These are phyloP conservation scores for Eucalyptus sp. DNA, from an alignment of 345 rosid species.

Conservation along the genomic window DNA sequence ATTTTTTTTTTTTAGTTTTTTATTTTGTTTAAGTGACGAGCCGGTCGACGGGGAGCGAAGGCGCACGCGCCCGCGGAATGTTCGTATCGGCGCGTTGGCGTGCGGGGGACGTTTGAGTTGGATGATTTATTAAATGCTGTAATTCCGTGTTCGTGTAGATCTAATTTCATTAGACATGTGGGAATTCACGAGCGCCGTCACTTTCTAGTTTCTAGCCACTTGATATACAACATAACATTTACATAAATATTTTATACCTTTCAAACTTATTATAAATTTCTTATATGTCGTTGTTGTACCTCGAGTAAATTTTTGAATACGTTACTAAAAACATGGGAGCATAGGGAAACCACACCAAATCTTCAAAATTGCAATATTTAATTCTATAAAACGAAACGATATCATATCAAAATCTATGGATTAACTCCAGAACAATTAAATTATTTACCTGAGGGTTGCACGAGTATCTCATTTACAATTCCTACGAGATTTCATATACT, in stretches of 20 bases:
- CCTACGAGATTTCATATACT: no score
- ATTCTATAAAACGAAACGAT: background rate
- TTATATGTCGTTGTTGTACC: background rate
- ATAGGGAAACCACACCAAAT: no score
- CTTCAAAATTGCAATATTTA: background rate
- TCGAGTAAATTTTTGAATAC: no score
- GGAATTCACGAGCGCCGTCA: background rate
- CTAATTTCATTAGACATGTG: background rate
- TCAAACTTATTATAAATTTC: no score
- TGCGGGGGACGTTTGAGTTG: background rate
- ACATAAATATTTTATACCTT: no score
- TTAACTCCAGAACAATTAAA: background rate
- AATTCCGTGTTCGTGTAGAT: background rate
- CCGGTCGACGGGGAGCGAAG: background rate
- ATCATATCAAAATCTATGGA: background rate
- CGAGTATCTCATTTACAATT: background rate
- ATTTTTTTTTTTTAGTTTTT: background rate
- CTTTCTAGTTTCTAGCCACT: background rate
- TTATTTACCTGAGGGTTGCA: rapidly evolving
- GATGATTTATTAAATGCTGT: background rate
- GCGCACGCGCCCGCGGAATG: background rate
- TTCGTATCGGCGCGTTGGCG: background rate
- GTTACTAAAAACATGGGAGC: background rate
- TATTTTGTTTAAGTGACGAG: background rate
- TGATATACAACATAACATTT: background rate